Evolutionary conservation across 441 rosid species (phyloP).

Genomic region (Raphanus hybrid): DNA sequence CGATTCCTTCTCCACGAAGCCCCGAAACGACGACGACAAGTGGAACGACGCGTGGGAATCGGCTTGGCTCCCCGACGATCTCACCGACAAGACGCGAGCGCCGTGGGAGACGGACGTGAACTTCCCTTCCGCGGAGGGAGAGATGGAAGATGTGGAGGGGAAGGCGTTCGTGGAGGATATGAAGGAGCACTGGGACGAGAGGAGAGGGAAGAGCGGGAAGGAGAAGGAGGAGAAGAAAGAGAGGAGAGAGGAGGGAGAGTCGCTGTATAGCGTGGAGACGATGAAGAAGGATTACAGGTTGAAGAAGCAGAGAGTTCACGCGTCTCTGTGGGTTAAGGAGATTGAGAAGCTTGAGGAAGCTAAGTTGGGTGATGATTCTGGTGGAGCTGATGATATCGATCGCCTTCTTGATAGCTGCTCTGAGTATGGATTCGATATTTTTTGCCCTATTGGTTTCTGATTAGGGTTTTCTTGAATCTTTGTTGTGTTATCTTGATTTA

Average conservation of each 20-base stretch:
- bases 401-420: conserved; percentile 84
- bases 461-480: too few species aligned
- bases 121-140: conserved; percentile 54
- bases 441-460: background rate
- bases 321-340: conserved; percentile 87
- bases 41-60: conserved; percentile 98
- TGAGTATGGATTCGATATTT: conserved; percentile 51
- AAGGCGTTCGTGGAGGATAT: conserved; percentile 96
- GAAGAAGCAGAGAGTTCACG: conserved; percentile 92
- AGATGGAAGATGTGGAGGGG: conserved; percentile 66
- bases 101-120: conserved; percentile 85
- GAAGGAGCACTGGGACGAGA: conserved; percentile 87
- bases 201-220: conserved; percentile 53
- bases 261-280: conserved; percentile 80
- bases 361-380: conserved; percentile 53
- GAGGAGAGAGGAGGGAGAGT: conserved; percentile 34
- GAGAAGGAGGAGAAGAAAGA: conserved; percentile 36
- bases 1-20: conserved; percentile 47
- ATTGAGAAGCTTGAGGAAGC: conserved; percentile 84
- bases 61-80: conserved; percentile 89
- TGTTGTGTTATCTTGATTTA: too few species aligned
- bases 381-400: conserved; percentile 75
- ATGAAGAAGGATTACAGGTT: conserved; percentile 84
- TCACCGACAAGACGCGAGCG: conserved; percentile 57
- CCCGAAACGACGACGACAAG: conserved; percentile 59